Base-by-base conservation (phyloP, 2,329 filamentous ascomycete genomes). In the Elsinoe necatrix region DNA sequence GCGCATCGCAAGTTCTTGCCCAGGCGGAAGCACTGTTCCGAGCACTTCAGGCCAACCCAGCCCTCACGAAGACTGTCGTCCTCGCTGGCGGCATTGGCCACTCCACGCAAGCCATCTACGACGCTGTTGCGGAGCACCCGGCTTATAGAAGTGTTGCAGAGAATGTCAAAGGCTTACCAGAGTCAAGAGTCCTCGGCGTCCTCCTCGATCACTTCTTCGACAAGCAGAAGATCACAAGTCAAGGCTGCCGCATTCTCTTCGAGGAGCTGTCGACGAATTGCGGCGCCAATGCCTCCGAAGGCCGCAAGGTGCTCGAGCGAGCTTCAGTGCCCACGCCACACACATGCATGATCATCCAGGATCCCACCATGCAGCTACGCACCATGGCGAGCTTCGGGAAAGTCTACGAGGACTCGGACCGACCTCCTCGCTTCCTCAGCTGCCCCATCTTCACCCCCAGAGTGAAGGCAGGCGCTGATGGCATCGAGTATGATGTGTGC, bases 251-350 rank as follows among this genome's bases (percentile, higher is more conserved):
- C 6, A 64, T 76, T 18, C 61, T 76, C 2, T 55, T 76, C 6
- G 75, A 77, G 57, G 69, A 74, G 43, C 58, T 66, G n/a, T 75
- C 72, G 0, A 75, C 73, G 0, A 77, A 76, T 57, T 76, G 74
- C 59, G 74, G 74, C 14, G 68, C 69, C 11, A 77, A 77, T 60
- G 74, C 74, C 4, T 61, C 62, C 1, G 65, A 73, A 41, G 70
- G 68, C 18, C 61, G 65, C 3, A 64, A 65, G 6, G 55, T 74
- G 3, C 66, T 76, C 1, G 67, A 71, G n/a, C 57, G 50, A 2
- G 60, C 63, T 5, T 65, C 63, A 0, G 48, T 72, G 1, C 29
- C 55, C 0, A 47, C 37, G 4, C 63, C 65, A 0, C 58, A 58
- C 2, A 67, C 65, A 0, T 63, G 68, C 27, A 57, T 75, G 8